A percentile compares a stretch with the other conserved stretches of the same genome.
Conservation (phyloP, 1,139 yeast species). For the Protomyces inouyei region DNA sequence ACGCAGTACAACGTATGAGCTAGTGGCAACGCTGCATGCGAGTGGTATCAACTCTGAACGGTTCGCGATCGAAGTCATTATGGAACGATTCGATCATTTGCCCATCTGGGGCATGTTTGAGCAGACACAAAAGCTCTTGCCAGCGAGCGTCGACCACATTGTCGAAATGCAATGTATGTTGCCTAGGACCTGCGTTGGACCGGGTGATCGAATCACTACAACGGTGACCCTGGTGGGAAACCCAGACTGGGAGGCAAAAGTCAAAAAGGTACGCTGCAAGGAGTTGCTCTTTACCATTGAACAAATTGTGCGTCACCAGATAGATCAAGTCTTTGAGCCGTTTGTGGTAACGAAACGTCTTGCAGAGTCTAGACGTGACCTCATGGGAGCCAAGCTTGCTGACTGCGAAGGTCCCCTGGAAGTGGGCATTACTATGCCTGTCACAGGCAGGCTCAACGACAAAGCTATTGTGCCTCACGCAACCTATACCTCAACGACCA, state of each 20-base stretch:
- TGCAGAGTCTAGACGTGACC: constrained; percentile 9
- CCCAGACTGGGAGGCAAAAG: constrained; percentile 26
- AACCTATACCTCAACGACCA: constrained; percentile 4
- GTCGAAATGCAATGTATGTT: constrained; percentile 25
- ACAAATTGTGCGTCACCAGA: constrained; percentile 4
- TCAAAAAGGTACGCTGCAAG: constrained; percentile 20
- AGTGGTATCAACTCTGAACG: neutral
- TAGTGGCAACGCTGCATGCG: constrained; percentile 26
- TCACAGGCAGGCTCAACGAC: constrained; percentile 4
- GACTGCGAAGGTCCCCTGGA: constrained; percentile 5
- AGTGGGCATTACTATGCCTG: constrained; percentile 5
- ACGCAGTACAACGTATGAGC: constrained; percentile 24
- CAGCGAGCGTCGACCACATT: constrained; percentile 15
- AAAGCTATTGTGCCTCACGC: constrained; percentile 8
- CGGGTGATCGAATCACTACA: constrained; percentile 22
- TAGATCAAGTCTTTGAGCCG: neutral
- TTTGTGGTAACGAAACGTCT: constrained; percentile 2
- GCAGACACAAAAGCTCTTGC: constrained; percentile 1
- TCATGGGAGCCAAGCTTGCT: constrained; percentile 12
- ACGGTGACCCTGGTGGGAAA: constrained; percentile 22
- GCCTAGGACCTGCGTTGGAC: constrained; percentile 27
- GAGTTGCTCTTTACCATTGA: constrained; percentile 13
- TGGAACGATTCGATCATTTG: constrained; percentile 22
- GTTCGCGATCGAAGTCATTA: constrained; percentile 19
- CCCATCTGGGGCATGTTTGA: constrained; percentile 26